A percentile compares a stretch with the other conserved stretches of the same genome.
These are phyloP conservation scores for Delphinella strobiligena DNA, from an alignment of 2,329 filamentous ascomycete species.

Conservation along the genomic window DNA sequence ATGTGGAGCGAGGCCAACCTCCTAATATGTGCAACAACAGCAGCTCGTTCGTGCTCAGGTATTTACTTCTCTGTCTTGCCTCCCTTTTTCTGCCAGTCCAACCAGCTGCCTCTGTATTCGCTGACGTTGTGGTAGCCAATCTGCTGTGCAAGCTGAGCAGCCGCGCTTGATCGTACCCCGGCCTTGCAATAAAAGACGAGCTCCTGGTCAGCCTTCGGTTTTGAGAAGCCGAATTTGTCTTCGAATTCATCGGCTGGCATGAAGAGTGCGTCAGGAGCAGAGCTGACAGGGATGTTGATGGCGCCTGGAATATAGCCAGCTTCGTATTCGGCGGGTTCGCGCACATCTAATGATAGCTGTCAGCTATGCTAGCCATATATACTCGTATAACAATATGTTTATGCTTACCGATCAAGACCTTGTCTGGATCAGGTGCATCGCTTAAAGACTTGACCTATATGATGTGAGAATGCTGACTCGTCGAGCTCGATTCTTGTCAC, in stretches of 20 bases:
- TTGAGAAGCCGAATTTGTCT: slow-evolving; percentile 66
- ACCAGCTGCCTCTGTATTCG: slow-evolving; percentile 65
- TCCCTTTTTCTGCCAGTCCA: slow-evolving; percentile 69
- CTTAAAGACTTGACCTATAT: slow-evolving; percentile 23
- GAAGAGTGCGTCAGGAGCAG: slow-evolving; percentile 67
- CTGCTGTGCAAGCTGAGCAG: slow-evolving; percentile 63
- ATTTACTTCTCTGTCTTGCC: slow-evolving; percentile 34
- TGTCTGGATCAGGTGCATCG: slow-evolving; percentile 19
- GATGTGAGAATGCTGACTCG: not conserved
- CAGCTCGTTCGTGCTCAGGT: not conserved
- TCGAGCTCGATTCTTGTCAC: not conserved
- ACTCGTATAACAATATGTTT: too few relatives aligned
- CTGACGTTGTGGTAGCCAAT: slow-evolving; percentile 62
- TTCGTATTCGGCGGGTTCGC: slow-evolving; percentile 57
- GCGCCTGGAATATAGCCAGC: slow-evolving; percentile 65
- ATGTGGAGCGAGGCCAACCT: too few relatives aligned
- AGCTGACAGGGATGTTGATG: slow-evolving; percentile 69
- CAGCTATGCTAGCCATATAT: not conserved
- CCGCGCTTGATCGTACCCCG: slow-evolving; percentile 68
- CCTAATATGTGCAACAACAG: too few relatives aligned
- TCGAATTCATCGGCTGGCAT: slow-evolving; percentile 68
- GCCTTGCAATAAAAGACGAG: slow-evolving; percentile 90
- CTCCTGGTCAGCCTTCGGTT: slow-evolving; percentile 43
- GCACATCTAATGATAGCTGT: slow-evolving; percentile 43
- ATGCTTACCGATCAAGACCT: slow-evolving; percentile 18